These are phyloP conservation scores for Bauhinia variegata DNA, from an alignment of 306 rosid species.

Conservation along the genomic window DNA sequence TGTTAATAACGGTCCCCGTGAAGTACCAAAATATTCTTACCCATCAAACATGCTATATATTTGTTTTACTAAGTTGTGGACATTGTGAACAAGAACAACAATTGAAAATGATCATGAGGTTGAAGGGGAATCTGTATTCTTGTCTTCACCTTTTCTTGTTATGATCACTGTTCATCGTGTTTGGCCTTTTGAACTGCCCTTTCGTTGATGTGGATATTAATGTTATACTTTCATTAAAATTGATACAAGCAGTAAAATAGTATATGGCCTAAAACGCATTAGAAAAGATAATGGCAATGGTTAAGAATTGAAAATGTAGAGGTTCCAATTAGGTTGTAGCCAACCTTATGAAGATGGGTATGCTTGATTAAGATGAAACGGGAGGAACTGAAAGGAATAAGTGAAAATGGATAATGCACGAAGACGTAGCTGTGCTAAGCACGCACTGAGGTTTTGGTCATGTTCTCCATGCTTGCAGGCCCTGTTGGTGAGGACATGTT, in stretches of 20 bases:
- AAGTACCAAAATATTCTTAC: too few species aligned
- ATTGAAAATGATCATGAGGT: too few species aligned
- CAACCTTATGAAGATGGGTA: background rate
- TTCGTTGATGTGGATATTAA: background rate
- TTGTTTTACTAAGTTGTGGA: too few species aligned
- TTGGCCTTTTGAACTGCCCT: too few species aligned
- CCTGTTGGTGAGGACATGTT: slow-evolving; percentile 60
- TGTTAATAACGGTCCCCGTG: too few species aligned
- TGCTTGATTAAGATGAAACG: background rate
- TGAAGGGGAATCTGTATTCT: too few species aligned
- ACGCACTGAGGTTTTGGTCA: background rate
- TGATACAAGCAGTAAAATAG: background rate
- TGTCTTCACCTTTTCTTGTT: too few species aligned
- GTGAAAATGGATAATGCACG: background rate
- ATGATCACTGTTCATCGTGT: too few species aligned
- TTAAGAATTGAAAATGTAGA: background rate
- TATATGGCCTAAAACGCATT: background rate
- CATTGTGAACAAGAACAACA: too few species aligned
- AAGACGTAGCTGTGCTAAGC: background rate
- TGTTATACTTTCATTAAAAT: background rate
- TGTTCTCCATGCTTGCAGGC: slow-evolving; percentile 30
- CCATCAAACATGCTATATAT: too few species aligned
- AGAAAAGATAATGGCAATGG: background rate
- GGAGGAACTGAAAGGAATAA: background rate
- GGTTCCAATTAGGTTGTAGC: background rate